Conservation (phyloP, 352 stramenopile species). For the Phytophthora foliorum region DNA sequence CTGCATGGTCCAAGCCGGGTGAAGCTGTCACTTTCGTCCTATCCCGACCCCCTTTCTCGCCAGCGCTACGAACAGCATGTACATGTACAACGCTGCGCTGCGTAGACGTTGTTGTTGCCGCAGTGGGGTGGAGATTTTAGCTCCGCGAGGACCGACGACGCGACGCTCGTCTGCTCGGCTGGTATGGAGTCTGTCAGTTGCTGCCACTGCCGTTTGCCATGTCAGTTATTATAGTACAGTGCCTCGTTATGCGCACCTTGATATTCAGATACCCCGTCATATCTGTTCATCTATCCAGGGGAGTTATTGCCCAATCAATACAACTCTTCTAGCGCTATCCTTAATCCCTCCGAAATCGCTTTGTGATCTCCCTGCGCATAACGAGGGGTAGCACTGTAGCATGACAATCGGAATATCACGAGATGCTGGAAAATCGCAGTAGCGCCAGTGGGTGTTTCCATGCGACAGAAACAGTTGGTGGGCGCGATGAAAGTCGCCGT, state of each 20-base stretch:
- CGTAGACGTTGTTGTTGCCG: neutral
- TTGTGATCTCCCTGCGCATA: no score
- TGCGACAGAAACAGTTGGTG: conserved; percentile 3
- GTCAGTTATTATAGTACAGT: no score
- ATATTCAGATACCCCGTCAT: no score
- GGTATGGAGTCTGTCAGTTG: conserved; percentile 4
- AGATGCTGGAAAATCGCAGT: conserved; percentile 17
- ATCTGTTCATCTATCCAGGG: no score
- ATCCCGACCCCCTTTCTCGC: neutral
- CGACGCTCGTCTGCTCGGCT: conserved; percentile 10
- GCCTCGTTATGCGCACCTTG: no score
- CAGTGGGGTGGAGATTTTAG: no score
- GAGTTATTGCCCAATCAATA: no score
- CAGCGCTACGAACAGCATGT: neutral
- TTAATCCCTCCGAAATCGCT: no score
- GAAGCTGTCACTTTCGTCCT: neutral
- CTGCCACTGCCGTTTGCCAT: no score
- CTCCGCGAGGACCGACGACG: neutral
- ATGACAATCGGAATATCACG: no score
- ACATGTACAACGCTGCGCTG: neutral
- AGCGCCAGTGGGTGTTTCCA: neutral
- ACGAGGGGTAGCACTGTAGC: no score
- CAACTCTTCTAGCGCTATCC: no score
- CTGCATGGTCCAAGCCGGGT: neutral
- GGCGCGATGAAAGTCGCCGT: neutral